These are phyloP conservation scores for Penicillium sumatraense DNA, from an alignment of 2,329 filamentous ascomycete genomes.

Conservation along the genomic window DNA sequence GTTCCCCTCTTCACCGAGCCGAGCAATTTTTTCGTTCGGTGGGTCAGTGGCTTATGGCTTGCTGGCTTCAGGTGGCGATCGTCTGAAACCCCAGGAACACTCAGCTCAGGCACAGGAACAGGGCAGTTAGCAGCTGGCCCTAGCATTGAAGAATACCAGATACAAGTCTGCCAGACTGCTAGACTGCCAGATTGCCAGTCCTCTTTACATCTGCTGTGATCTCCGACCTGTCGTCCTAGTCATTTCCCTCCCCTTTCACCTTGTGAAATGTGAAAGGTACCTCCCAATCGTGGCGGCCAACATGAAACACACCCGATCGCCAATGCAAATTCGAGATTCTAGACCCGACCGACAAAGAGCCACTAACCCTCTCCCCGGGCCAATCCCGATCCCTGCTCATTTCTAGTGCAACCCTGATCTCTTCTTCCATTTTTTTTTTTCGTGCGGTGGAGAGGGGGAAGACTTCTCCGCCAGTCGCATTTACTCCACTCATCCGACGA, in stretches of 20 bases:
- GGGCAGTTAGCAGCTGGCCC: too few relatives aligned
- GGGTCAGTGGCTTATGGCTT: constrained; percentile 1
- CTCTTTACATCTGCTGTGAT: constrained; percentile 6
- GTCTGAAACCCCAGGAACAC: constrained; percentile 6
- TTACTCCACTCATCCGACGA: constrained; percentile 18
- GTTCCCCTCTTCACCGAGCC: background rate
- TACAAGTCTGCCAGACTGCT: too few relatives aligned
- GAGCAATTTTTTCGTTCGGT: constrained; percentile 1
- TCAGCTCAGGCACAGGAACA: too few relatives aligned
- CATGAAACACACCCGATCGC: constrained; percentile 13
- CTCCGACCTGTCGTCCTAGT: constrained; percentile 8
- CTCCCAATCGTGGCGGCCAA: constrained; percentile 3
- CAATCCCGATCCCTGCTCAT: background rate
- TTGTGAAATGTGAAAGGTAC: too few relatives aligned
- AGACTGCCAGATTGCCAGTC: too few relatives aligned
- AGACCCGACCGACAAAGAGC: constrained; percentile 12
- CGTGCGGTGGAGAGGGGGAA: background rate
- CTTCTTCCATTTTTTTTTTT: constrained; percentile 4
- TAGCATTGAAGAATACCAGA: too few relatives aligned
- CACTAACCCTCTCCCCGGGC: background rate
- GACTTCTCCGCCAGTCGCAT: constrained; percentile 12
- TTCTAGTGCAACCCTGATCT: constrained; percentile 6
- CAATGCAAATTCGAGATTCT: constrained; percentile 8
- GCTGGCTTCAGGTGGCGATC: constrained; percentile 5
- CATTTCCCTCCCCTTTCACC: background rate